Evolutionary conservation across 2,329 filamentous ascomycete species (phyloP), one percentile per base, ranked within the genome.

Genomic region (Setomelanomma holmii): DNA sequence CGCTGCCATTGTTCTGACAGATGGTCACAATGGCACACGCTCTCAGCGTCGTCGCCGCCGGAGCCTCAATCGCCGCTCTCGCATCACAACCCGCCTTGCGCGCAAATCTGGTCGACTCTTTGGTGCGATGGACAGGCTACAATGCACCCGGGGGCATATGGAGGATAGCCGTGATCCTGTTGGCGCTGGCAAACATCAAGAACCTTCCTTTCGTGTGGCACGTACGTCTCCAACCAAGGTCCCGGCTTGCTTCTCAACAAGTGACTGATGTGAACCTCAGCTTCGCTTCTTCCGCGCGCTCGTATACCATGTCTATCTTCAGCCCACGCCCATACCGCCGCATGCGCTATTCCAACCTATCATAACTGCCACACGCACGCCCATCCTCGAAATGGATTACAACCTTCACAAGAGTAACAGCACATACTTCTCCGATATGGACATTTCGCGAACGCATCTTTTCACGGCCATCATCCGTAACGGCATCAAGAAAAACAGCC

Each of bases 401-500:
- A 50, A 50, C 17, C 33, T 50, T 11, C 47, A 50, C 40, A 50
- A 50, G 22, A 44, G 40, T n/a, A 50, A 50, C 40, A 50, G 47
- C 47, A 50, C 47, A 10, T 50, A 50, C 34, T 50, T 50, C 22
- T 44, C 40, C 16, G 47, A 50, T 23, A 50, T 50, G 60, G 92
- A 96, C 75, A 84, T 93, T 53, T 86, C 89, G 34, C 89, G 95
- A 50, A 89, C 89, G 0, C 90, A 96, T 59, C 84, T 95, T 7
- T 86, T 96, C 46, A 88, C 86, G 6, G 75, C 74, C 1, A 61
- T 82, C 1, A 74, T 82, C 30, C 74, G 78, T 12, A 78, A 75
- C 16, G 79, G 75, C 2, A 76, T 82, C 33, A 69, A 69, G 44
- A 72, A 71, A 45, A 65, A 66, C 45, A 59, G 53, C 12, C 51